Conservation (phyloP, 2,329 filamentous ascomycete species). For the Phialophora tarda region DNA sequence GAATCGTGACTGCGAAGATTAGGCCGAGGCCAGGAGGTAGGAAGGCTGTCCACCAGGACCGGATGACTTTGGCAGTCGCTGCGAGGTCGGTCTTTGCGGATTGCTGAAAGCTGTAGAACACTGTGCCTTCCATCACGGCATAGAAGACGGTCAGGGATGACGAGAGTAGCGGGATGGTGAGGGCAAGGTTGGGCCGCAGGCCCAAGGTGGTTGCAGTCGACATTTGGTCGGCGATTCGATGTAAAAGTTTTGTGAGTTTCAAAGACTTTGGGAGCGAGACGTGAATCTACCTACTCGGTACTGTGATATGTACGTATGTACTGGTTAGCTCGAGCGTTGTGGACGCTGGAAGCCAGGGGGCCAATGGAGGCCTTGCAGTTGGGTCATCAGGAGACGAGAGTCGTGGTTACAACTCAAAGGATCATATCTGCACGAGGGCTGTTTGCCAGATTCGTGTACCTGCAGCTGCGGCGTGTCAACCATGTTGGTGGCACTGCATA, state of each 20-base stretch:
- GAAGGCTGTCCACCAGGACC: conserved; percentile 24
- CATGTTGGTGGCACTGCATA: background rate
- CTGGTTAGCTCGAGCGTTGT: too few relatives aligned
- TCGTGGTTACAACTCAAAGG: background rate
- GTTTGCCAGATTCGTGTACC: background rate
- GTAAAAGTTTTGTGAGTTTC: background rate
- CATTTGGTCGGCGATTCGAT: background rate
- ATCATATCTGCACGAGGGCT: background rate
- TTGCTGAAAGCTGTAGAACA: conserved; percentile 25
- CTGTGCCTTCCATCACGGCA: conserved; percentile 24
- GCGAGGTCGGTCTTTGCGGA: conserved; percentile 21
- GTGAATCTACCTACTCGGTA: background rate
- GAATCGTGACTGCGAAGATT: conserved; percentile 22
- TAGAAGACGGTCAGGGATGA: conserved; percentile 31
- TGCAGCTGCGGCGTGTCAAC: conserved; percentile 1
- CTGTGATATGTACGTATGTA: too few relatives aligned
- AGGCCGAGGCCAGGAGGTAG: conserved; percentile 18
- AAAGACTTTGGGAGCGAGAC: background rate
- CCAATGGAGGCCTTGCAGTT: background rate
- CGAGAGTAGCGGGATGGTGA: conserved; percentile 26
- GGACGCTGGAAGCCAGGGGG: background rate
- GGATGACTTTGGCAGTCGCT: conserved; percentile 16
- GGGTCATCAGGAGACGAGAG: background rate
- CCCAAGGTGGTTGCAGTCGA: conserved; percentile 27
- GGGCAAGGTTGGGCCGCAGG: conserved; percentile 16